Percentiles rank a stretch among this genome's conserved stretches.
These are phyloP conservation scores for Epipyxis sp. DNA, from an alignment of 108 stramenopile genomes.

Conservation along the genomic window DNA sequence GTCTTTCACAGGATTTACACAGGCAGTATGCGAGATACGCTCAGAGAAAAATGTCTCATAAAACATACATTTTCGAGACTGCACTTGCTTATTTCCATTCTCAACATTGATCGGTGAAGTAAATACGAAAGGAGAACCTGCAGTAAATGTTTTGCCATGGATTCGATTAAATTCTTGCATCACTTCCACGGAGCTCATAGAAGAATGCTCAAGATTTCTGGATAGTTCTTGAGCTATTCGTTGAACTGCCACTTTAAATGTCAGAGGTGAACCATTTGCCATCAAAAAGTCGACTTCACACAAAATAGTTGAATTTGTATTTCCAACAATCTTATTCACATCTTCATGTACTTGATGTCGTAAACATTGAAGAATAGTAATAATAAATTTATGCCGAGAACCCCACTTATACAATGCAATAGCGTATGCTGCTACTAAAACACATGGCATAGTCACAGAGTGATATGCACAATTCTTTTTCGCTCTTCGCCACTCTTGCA, in stretches of 20 bases:
- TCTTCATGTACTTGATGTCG: constrained; percentile 29
- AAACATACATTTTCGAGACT: constrained; percentile 31
- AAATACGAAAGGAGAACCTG: constrained; percentile 30
- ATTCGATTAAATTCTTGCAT: constrained; percentile 29
- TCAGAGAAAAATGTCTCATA: constrained; percentile 34
- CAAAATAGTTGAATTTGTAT: constrained; percentile 22
- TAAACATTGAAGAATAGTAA: constrained; percentile 27
- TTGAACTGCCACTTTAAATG: background rate
- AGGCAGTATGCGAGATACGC: constrained; percentile 35
- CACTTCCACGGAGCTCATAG: constrained; percentile 33
- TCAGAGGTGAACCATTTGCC: background rate
- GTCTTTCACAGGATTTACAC: constrained; percentile 34
- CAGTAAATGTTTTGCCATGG: constrained; percentile 1
- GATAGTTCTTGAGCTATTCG: background rate
- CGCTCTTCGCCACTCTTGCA: background rate
- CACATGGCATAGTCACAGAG: constrained; percentile 18
- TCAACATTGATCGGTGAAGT: constrained; percentile 35
- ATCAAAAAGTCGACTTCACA: constrained; percentile 8
- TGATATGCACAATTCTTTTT: constrained; percentile 7
- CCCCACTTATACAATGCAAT: background rate
- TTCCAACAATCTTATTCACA: constrained; percentile 19
- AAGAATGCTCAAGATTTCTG: constrained; percentile 5
- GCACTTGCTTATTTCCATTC: constrained; percentile 13
- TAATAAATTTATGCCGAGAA: background rate
- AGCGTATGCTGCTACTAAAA: constrained; percentile 24